Base-by-base conservation (phyloP, 106 monocot genomes). In the Hemerocallis citrina region DNA sequence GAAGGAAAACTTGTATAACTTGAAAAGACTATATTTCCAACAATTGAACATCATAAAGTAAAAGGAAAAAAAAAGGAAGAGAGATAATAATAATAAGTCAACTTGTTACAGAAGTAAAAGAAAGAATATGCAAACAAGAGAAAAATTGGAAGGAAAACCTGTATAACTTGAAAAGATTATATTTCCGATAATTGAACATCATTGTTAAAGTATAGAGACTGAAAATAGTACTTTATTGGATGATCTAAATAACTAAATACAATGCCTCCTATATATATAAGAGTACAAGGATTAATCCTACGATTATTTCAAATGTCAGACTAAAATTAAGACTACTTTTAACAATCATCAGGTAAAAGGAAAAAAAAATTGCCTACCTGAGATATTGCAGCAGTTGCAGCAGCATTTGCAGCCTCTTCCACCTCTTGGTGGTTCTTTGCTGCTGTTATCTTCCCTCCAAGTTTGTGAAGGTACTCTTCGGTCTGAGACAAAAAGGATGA, bases 401-500 rank as follows among this genome's bases (percentile, higher is more conserved):
- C 96, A 70, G 64, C 74, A 67, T 70, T 91, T 30, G 96, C 81
- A 48, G 96, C 96, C 57, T 96, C 96, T 79, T 87, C 87, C 51
- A 91, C 87, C 68, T 96, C 91, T 59, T 96, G 96, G 21, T 72
- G 57, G 64, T 69, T 88, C 64, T 96, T 96, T 23, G 96, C 78
- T 31, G 91, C 86, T 43, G 96, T 76, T 38, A 96, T 91, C 62
- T 96, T 96, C 31, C 96, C 96, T 43, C 96, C 96, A 65, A 96
- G 96, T 61, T 82, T 96, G 55, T 74, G 74, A 27, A 96, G 81
- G 61, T 96, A 96, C 35, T 96, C 96, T 73, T 96, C 96, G 65
- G 96, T 96, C 65, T 96, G 91, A 36, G 96, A 81, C 62, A 96
- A 68, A 71, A 96, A 91, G 7, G 96, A 96, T 56, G 96, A 87